A percentile compares a stretch with the other conserved stretches of the same genome.
Conservation (phyloP, 1,139 yeast genomes). For the Hyphopichia pseudoburtonii region DNA sequence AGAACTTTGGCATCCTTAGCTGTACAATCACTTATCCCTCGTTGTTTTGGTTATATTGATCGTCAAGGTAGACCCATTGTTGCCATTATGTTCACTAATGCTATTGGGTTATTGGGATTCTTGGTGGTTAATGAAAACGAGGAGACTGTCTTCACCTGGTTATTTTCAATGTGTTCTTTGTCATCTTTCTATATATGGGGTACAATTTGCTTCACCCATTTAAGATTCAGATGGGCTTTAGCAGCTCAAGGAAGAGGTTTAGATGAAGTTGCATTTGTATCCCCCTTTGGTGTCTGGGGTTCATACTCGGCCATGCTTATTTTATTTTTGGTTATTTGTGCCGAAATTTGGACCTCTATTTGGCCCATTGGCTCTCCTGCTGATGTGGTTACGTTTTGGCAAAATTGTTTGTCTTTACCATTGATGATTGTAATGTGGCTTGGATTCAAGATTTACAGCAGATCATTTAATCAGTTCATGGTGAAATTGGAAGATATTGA, state of each 20-base stretch:
- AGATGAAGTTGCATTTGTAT: slow-evolving; percentile 48
- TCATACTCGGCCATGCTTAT: slow-evolving; percentile 45
- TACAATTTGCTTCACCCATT: slow-evolving; percentile 37
- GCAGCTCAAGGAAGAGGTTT: slow-evolving; percentile 32
- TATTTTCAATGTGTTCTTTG: slow-evolving; percentile 65
- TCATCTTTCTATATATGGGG: slow-evolving; percentile 57
- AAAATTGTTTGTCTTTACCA: slow-evolving; percentile 50
- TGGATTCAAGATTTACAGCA: slow-evolving; percentile 26
- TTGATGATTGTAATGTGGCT: slow-evolving; percentile 39
- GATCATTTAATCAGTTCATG: slow-evolving; percentile 26
- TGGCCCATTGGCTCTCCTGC: slow-evolving; percentile 42
- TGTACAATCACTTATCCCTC: slow-evolving; percentile 48
- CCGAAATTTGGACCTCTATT: slow-evolving; percentile 49
- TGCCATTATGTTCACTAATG: slow-evolving; percentile 48
- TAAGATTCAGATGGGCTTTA: slow-evolving; percentile 42
- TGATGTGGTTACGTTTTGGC: slow-evolving; percentile 36
- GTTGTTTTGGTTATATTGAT: slow-evolving; percentile 52
- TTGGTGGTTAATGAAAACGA: slow-evolving; percentile 53
- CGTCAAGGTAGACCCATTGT: slow-evolving; percentile 57
- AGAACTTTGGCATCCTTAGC: slow-evolving; percentile 57
- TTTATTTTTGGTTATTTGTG: slow-evolving; percentile 41
- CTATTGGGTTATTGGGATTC: slow-evolving; percentile 63
- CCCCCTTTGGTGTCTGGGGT: slow-evolving; percentile 51
- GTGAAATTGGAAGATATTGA: slow-evolving; percentile 43
- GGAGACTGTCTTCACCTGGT: slow-evolving; percentile 58